Evolutionary conservation across 257 asterid genomes (phyloP), one percentile per base, ranked within the genome.

Genomic region (Capsicum baccatum): DNA sequence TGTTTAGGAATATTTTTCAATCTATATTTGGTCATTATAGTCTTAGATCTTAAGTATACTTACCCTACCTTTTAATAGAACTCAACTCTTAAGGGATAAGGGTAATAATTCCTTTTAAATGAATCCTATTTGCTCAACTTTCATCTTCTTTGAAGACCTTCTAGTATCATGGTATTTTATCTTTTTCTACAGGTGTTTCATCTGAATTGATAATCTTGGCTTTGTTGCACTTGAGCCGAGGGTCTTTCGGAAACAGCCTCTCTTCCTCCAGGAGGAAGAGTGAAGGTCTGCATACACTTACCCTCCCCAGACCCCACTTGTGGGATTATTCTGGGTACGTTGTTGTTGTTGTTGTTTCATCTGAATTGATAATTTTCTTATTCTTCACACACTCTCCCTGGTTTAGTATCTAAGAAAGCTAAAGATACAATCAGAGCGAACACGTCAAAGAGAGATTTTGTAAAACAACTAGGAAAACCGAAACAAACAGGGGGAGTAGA

Each of bases 71-170:
- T 21, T 26, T 63, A 76, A 76, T 13, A 26, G 63, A 52, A 52
- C 63, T 48, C 81, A 76, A 76, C 81, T 76, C 19, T 76, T 52
- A 74, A 50, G 50, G 81, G 81, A 9, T 74, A 74, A 74, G 62
- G 81, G 52, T 76, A 63, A 76, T 26, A 21, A 21, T 13, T 74
- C 39, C 50, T 74, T 35, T 19, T 76, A 76, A 39, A 26, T 50
- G 81, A 76, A 76, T 76, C 9, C 39, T 76, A 52, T 76, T 21
- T 21, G 8, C 19, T 74, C 35, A 73, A 21, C 80, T 73, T 73
- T 74, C 81, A 74, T 3, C 81, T 26, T 76, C 63, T 52, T 76
- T 50, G 48, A 76, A 52, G 81, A 76, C 12, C 63, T 13, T 7
- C 21, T 76, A 52, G 63, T 76, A 8, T 7, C 48, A 76, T 5